Evolutionary conservation across 2,329 filamentous ascomycete species (phyloP), one percentile per base, ranked within the genome.

Genomic region (Pseudofabraea citricarpa): DNA sequence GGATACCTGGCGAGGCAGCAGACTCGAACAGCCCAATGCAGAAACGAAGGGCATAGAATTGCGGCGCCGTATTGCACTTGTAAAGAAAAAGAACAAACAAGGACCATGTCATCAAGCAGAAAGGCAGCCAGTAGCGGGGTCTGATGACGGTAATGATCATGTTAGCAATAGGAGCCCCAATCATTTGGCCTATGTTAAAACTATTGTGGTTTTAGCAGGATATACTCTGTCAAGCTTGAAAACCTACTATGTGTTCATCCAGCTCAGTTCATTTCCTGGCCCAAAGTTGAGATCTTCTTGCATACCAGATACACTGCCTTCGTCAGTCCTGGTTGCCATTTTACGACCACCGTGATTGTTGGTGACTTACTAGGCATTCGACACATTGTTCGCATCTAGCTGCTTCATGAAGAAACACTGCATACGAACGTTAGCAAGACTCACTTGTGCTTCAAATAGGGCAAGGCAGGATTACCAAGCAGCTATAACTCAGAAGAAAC

Each of bases 161-260:
- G 44, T 72, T 73, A 35, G 65, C 56, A 18, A 70, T 64, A 2
- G 69, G 58, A 6, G 65, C 66, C 1, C 62, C 60, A 62, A 81
- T 65, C 0, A 77, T 72, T 50, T 81, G 81, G 8, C 79, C 78
- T 1, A 77, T 69, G 31, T 56, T 63, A 50, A 65, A 68, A 47
- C 15, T 36, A 18, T 7, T 13, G 3, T 7, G 12, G 2, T 12
- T 36, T 36, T 18, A 18, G 33, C 19, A 3, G 12, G 12, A 7
- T 36, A 12, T 13, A 3, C n/a, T 3, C 20, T 12, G 2, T 3
- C 5, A 2, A 21, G 33, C 13, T 36, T 6, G 6, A 13, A 6
- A 6, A 18, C 15, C 20, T 21, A 36, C 33, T 64, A 70, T 0
- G 68, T 73, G 32, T 66, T 69, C 58, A 71, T 66, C 64, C 65